phyloP scores from a whole-genome alignment of 164 flowering plant species.

The Vitis cinerea region DNA sequence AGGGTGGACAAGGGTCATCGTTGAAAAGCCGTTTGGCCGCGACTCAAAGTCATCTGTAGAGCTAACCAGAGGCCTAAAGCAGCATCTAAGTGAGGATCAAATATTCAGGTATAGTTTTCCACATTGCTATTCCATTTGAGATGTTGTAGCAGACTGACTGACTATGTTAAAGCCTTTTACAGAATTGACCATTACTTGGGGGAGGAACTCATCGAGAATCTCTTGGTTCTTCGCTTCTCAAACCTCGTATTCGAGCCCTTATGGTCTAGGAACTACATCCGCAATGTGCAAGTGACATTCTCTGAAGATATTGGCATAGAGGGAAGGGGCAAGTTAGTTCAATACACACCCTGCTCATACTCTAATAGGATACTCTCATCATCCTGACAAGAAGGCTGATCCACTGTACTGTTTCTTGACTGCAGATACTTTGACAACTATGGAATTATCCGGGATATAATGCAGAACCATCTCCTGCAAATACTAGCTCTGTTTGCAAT shows the following conservation, averaged over 20 bases:
- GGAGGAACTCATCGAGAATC: conserved; percentile 23
- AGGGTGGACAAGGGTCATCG: conserved; percentile 72
- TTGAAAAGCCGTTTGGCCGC: conserved; percentile 75
- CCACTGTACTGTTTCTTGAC: not conserved
- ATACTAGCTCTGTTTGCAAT: conserved; percentile 25
- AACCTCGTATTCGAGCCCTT: conserved; percentile 30
- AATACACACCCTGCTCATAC: not conserved
- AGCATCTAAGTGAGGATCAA: conserved; percentile 58
- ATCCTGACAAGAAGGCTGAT: not conserved
- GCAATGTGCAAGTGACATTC: conserved; percentile 27
- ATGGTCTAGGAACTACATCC: conserved; percentile 28
- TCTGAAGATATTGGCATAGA: conserved; percentile 28
- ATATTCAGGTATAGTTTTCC: conserved; percentile 50
- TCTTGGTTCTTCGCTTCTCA: conserved; percentile 27
- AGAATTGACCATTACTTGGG: conserved; percentile 32
- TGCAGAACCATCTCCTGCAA: conserved; percentile 32
- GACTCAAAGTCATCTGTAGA: conserved; percentile 53
- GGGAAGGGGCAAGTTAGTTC: conserved; percentile 54
- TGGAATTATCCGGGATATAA: conserved; percentile 27
- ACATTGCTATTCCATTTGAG: not conserved
- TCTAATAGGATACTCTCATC: too few species aligned
- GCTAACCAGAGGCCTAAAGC: conserved; percentile 50
- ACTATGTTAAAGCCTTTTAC: conserved; percentile 3
- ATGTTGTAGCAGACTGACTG: not conserved
- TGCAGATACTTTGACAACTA: conserved; percentile 20